Conservation (phyloP, 2,329 filamentous ascomycete species). For the Sphaerulina populicola region DNA sequence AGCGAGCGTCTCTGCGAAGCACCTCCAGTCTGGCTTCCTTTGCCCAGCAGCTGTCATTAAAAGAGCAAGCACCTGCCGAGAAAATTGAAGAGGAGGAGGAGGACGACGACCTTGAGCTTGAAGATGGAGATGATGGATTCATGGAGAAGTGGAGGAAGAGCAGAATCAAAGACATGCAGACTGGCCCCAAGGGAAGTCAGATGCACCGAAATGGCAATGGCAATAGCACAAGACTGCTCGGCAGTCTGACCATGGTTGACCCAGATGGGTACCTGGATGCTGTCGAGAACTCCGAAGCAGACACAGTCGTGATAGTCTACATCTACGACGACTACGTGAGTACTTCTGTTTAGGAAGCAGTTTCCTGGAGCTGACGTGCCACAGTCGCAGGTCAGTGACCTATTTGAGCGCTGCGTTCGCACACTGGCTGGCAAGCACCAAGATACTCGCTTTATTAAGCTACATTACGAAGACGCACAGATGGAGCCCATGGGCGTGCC, state of each 20-base stretch:
- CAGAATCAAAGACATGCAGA: slow-evolving; percentile 64
- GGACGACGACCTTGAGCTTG: slow-evolving; percentile 47
- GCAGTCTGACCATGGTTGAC: slow-evolving; percentile 74
- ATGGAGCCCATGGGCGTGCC: slow-evolving; percentile 85
- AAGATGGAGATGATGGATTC: slow-evolving; percentile 64
- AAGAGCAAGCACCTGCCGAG: slow-evolving; percentile 15
- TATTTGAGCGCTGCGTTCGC: slow-evolving; percentile 69
- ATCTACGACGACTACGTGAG: slow-evolving; percentile 81
- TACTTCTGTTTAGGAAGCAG: slow-evolving; percentile 9
- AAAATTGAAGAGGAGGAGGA: slow-evolving; percentile 30
- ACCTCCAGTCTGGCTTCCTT: slow-evolving; percentile 15
- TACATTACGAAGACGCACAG: slow-evolving; percentile 85
- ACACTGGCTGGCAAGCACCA: slow-evolving; percentile 65
- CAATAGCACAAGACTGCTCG: slow-evolving; percentile 60
- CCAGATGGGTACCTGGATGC: slow-evolving; percentile 90
- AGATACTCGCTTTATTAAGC: slow-evolving; percentile 76
- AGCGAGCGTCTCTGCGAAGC: slow-evolving; percentile 26
- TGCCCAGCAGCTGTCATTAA: slow-evolving; percentile 12
- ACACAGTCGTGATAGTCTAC: slow-evolving; percentile 83
- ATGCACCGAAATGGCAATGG: slow-evolving; percentile 23
- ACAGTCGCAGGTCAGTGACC: slow-evolving; percentile 68
- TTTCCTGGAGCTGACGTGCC: slow-evolving; percentile 13
- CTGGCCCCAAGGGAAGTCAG: slow-evolving; percentile 58
- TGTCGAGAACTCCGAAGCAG: slow-evolving; percentile 75
- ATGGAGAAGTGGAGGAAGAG: slow-evolving; percentile 77